Percentiles rank a stretch among this genome's conserved stretches.
Conservation (phyloP, 768 basidiomycete genomes). For the Auriscalpium orientale region DNA sequence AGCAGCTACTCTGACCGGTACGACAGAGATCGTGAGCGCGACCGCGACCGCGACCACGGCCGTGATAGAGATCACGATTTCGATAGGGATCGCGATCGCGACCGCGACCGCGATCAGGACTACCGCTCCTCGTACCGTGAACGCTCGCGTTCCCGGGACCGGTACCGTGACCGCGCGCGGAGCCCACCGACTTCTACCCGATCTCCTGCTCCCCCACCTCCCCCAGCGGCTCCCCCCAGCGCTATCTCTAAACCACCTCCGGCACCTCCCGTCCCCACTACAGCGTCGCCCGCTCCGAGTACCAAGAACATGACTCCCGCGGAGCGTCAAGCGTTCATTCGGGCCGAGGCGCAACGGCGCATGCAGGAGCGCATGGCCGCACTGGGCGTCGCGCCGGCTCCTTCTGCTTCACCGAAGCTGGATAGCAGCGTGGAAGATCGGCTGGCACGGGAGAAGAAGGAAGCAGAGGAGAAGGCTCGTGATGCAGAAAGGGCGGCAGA, state of each 20-base stretch:
- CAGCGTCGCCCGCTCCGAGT: conserved; percentile 50
- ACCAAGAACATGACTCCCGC: conserved; percentile 77
- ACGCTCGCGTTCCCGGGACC: conserved; percentile 17
- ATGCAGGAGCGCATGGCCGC: conserved; percentile 81
- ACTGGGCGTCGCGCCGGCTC: conserved; percentile 58
- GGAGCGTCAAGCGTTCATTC: conserved; percentile 71
- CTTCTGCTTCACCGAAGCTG: conserved; percentile 39
- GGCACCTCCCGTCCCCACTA: conserved; percentile 41
- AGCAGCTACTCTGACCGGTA: conserved; percentile 25
- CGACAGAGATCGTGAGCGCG: conserved; percentile 36
- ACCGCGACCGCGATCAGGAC: conserved; percentile 29
- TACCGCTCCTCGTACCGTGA: conserved; percentile 31
- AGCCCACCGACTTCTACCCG: conserved; percentile 31
- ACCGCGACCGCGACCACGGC: conserved; percentile 31
- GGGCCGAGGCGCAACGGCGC: conserved; percentile 72
- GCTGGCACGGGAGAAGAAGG: conserved; percentile 77
- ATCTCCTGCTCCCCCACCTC: conserved; percentile 40
- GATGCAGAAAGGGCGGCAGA: conserved; percentile 76
- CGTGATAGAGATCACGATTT: conserved; percentile 25
- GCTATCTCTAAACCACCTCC: conserved; percentile 36
- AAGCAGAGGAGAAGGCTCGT: conserved; percentile 80
- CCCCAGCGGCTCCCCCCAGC: conserved; percentile 39
- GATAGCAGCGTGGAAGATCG: conserved; percentile 83
- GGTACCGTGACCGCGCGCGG: conserved; percentile 25
- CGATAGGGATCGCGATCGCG: conserved; percentile 32